Base-by-base conservation (phyloP, 2,329 filamentous ascomycete genomes). In the Nothopassalora personata region DNA sequence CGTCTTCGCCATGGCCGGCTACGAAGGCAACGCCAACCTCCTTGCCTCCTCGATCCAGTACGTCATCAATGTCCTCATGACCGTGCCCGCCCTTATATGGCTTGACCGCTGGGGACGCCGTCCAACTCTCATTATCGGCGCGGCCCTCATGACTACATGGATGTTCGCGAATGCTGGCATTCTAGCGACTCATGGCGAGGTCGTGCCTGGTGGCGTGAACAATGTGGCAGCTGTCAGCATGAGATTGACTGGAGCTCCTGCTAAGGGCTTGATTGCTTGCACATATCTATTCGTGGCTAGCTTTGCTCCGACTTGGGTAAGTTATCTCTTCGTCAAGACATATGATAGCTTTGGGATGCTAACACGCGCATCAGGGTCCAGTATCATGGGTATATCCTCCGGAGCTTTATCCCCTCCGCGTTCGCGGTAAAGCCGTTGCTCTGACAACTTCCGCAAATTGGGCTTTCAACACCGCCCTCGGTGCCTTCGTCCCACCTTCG, bases 41-140 rank as follows among this genome's bases (percentile, higher is more conserved):
- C 73, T 89, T 36, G 81, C 87, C 7, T 88, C 86, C 23, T 84
- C 83, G 4, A 89, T 90, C 63, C 85, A 89, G 70, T 90, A 89
- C 71, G 80, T 91, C 66, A 83, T 93, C 77, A 92, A 92, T 72
- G 89, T 93, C 1, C 58, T 86, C 54, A 89, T 90, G 85, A 93
- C 90, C 0, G 72, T 92, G 1, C 87, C 88, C 0, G 89, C 89
- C 0, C 80, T 93, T 15, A 75, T 92, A 58, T 92, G 79, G 76
- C 82, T 92, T 67, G 89, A 94, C 66, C 79, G 80, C 54, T 90
- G 86, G 85, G 90, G 90, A 48, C 88, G 89, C 62, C 88, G 88
- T 43, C 78, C 77, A 2, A 83, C 86, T 2, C 77, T 91, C 30
- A 76, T 90, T n/a, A 70, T 85, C 27, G 88, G 87, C 48, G 82